Evolutionary conservation across 305 asterid species (phyloP).

Genomic region (Rubia tinctorum): DNA sequence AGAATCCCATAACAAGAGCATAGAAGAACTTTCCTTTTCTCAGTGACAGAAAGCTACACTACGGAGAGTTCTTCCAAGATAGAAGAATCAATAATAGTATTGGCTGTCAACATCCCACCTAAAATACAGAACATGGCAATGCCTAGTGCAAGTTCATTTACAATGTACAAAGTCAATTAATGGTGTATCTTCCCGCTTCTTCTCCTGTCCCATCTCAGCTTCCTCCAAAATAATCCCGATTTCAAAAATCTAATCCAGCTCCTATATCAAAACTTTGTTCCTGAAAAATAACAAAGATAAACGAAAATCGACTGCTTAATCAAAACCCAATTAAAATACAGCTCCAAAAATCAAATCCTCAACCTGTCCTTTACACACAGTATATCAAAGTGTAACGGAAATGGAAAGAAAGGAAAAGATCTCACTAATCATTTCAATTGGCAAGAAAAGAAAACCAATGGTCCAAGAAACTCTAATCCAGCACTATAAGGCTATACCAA

Average conservation of each 20-base stretch:
- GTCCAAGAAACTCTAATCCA: not conserved
- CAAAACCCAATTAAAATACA: slow-evolving; percentile 19
- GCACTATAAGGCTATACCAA: too few relatives aligned
- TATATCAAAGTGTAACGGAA: not conserved
- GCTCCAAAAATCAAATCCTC: not conserved
- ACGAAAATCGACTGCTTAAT: not conserved
- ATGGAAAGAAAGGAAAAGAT: not conserved
- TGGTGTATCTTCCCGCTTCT: not conserved
- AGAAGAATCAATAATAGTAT: not conserved
- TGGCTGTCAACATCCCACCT: slow-evolving; percentile 1
- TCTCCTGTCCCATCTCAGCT: slow-evolving; percentile 1
- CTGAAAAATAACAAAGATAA: slow-evolving; percentile 49
- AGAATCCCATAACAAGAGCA: not conserved
- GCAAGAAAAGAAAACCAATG: not conserved
- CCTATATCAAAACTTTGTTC: slow-evolving; percentile 87
- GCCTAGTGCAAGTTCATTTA: not conserved
- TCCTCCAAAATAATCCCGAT: slow-evolving; percentile 14
- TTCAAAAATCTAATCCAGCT: slow-evolving; percentile 13
- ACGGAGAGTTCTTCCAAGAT: not conserved
- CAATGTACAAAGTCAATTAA: slow-evolving; percentile 15
- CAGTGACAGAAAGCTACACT: not conserved
- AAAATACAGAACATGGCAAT: not conserved
- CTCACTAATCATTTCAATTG: not conserved
- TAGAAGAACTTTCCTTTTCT: not conserved
- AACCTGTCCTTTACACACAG: not conserved